Evolutionary conservation across 2,329 filamentous ascomycete genomes (phyloP), one percentile per base, ranked within the genome.

Genomic region (Colletotrichum camelliae): DNA sequence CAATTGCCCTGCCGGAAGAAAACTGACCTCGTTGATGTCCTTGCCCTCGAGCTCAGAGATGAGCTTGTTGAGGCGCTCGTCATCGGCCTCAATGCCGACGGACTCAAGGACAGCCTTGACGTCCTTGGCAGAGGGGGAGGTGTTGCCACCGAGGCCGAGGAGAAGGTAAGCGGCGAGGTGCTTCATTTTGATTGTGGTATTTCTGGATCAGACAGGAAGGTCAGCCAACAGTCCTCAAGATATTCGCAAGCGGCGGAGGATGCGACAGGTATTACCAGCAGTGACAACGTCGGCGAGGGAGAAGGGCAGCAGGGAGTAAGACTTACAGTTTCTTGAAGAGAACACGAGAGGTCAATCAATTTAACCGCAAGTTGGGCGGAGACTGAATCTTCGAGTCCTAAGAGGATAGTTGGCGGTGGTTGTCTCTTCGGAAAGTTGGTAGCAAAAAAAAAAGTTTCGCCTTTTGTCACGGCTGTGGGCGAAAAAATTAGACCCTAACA

Each of bases 111-210:
- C 96, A 79, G 85, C 86, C 91, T 95, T 97, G 92, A 99, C 89
- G 86, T 98, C 96, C 81, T 88, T 87, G 83, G 94, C 95, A 80
- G 94, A 96, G 83, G 97, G 97, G 80, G 93, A 93, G 90, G 91
- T 87, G 93, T 98, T 98, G 90, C 97, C 97, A 87, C 92, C 96
- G 83, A 98, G 94, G 90, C 90, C 89, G 88, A 98, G 95, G 86
- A 99, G 96, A 86, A 99, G 96, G 93, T 98, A 98, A 87, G 97
- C 96, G 87, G 97, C 97, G 91, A 99, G 94, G 91, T 98, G 94
- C 96, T 99, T 98, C 97, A 99, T 98, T 95, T 93, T 98, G 87
- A 83, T 82, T 80, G 83, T 81, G 77, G 77, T 85, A 87, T 85
- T 82, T 84, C 81, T 80, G 48, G 55, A 62, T 39, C 57, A 52